Evolutionary conservation across 257 asterid genomes (phyloP).

Genomic region (Ajuga chamaepitys): DNA sequence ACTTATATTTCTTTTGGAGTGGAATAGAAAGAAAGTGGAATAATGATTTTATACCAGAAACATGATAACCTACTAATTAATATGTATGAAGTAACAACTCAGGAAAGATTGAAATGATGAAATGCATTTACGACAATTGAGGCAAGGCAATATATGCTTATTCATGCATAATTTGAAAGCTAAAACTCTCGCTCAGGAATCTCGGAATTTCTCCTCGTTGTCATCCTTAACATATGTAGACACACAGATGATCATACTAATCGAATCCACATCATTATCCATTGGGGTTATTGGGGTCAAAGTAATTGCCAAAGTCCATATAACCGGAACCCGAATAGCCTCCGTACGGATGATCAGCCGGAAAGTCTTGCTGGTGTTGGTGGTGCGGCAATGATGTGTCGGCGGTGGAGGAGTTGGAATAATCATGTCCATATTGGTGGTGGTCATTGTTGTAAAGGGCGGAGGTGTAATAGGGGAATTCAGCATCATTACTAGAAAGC

Average conservation of each 20-base stretch:
- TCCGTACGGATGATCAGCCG: conserved; percentile 13
- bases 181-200: background rate
- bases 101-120: background rate
- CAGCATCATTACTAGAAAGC: conserved; percentile 58
- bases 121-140: background rate
- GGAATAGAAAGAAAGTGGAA: too few relatives aligned
- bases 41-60: too few relatives aligned
- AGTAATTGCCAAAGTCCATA: conserved; percentile 23
- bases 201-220: too few relatives aligned
- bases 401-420: background rate
- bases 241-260: background rate
- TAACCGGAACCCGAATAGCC: conserved; percentile 21
- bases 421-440: conserved; percentile 19
- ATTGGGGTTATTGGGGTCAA: conserved; percentile 26
- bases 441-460: conserved; percentile 30
- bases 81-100: too few relatives aligned
- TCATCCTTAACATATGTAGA: too few relatives aligned
- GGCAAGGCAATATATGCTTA: background rate
- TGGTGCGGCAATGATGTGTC: background rate
- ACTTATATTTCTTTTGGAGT: too few relatives aligned
- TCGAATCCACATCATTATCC: background rate
- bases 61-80: too few relatives aligned
- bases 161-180: background rate
- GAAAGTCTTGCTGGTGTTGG: conserved; percentile 18
- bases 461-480: conserved; percentile 46